Evolutionary conservation across 2,329 filamentous ascomycete genomes (phyloP), one percentile per base, ranked within the genome.

Genomic region (Biscogniauxia sp.): DNA sequence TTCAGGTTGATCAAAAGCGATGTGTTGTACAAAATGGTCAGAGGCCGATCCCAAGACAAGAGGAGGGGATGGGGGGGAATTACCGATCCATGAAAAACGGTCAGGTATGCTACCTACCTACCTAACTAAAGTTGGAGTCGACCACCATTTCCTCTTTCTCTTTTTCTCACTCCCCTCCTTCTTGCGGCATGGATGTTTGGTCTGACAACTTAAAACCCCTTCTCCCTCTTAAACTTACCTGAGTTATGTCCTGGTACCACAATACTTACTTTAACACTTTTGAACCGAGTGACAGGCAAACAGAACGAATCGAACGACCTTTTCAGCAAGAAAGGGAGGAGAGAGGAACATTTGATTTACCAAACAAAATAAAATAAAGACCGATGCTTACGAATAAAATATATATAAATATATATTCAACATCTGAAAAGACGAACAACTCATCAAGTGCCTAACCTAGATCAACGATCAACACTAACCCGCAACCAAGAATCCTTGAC

Each of bases 21-120:
- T 69, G 67, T 63, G 67, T 69, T 69, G 67, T 69, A 68, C 67
- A 68, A 65, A 56, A 54, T 61, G 60, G 55, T 51, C 55, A 66
- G 58, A 64, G 63, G 63, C 59, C 54, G 60, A 65, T 63, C 64
- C 62, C 63, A n/a, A 61, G 61, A 63, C 59, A 58, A 63, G 61
- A 61, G 64, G 64, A 59, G 61, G 19, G 13, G 17, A n/a, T n/a
- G n/a, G n/a, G n/a, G n/a, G n/a, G n/a, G n/a, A n/a, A n/a, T 5
- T 37, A 32, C n/a, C 51, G 17, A 53, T 53, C 51, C 28, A 53
- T 53, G 5, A 53, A 53, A 28, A 28, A 28, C 51, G 25, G 51
- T 28, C 51, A 53, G 28, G 51, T 32, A 37, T 32, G 25, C 52
- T 26, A n/a, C n/a, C n/a, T n/a, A n/a, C n/a, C n/a, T n/a, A n/a